A percentile compares a stretch with the other conserved stretches of the same genome.
phyloP scores from a whole-genome alignment of 768 basidiomycete species.

The Amanita muscaria region DNA sequence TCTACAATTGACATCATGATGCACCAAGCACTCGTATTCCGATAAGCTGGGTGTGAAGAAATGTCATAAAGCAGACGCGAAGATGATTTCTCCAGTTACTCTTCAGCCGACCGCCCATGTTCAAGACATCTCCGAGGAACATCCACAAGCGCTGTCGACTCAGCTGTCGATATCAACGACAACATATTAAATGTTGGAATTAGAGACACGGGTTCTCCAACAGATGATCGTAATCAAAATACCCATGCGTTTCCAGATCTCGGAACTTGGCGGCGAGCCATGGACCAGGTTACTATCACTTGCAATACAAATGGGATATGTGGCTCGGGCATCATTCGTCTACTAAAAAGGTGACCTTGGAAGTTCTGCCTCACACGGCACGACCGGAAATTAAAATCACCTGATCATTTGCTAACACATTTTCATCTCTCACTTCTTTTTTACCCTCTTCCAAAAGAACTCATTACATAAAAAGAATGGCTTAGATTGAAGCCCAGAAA shows the following conservation, averaged over 20 bases:
- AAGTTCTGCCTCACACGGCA: neutral
- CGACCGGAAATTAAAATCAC: slow-evolving; percentile 4
- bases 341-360: slow-evolving; percentile 5
- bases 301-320: slow-evolving; percentile 1
- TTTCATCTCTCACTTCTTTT: neutral
- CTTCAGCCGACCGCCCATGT: no score
- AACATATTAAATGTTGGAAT: no score
- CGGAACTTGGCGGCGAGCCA: neutral
- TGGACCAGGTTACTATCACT: neutral
- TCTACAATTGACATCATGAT: no score
- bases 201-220: no score
- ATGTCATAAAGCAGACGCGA: no score
- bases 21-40: no score
- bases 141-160: no score
- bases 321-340: neutral
- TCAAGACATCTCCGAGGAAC: no score
- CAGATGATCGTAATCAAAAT: neutral
- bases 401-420: slow-evolving; percentile 1
- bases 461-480: slow-evolving; percentile 4
- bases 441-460: neutral
- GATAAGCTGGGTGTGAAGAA: no score
- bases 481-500: neutral
- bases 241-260: neutral
- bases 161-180: no score
- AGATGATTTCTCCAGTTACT: no score